Percentiles rank a stretch among this genome's conserved stretches.
Evolutionary conservation across 768 basidiomycete species (phyloP).

Genomic region (Baorangia bicolor): DNA sequence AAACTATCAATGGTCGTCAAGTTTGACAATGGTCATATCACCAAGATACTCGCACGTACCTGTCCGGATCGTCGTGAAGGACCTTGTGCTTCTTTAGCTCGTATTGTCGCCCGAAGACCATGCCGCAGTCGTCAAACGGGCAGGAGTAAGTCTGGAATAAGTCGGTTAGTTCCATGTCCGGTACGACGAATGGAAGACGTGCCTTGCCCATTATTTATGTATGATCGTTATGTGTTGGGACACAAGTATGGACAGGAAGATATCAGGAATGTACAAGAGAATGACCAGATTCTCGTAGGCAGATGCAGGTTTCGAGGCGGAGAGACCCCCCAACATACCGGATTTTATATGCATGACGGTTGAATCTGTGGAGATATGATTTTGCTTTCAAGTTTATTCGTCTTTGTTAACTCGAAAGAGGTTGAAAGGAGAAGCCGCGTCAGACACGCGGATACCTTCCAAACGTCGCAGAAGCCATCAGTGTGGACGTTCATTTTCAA

Average conservation of each 20-base stretch:
- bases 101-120: neutral
- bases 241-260: neutral
- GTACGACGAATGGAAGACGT: neutral
- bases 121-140: conserved; percentile 2
- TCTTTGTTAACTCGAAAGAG: neutral
- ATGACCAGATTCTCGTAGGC: conserved; percentile 5
- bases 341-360: neutral
- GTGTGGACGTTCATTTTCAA: neutral
- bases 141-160: conserved; percentile 8
- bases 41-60: neutral
- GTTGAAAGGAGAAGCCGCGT: neutral
- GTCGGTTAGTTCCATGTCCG: neutral
- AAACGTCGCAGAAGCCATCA: neutral
- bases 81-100: conserved; percentile 16
- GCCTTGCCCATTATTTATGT: neutral
- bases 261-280: neutral
- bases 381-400: neutral
- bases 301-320: neutral
- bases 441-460: neutral
- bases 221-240: neutral
- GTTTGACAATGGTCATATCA: neutral
- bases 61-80: conserved; percentile 1
- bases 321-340: neutral
- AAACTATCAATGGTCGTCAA: conserved; percentile 1
- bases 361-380: neutral